phyloP scores from a whole-genome alignment of 2,329 filamentous ascomycete species.

The Colletotrichum coccodes region DNA sequence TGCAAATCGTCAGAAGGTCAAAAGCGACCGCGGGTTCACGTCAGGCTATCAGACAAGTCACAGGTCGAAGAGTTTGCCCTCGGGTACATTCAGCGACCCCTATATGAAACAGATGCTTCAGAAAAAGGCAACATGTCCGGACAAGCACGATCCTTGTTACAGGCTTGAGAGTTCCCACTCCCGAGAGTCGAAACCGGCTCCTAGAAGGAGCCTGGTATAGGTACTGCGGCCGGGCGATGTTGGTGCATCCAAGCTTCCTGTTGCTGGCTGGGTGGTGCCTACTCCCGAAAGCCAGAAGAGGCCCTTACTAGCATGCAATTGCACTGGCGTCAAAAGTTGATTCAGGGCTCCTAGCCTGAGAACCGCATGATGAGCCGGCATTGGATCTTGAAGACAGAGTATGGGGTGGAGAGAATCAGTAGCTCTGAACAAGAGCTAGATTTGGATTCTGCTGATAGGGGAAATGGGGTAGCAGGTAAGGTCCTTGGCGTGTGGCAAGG shows the following conservation, averaged over 20 bases:
- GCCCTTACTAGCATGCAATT: too few species aligned
- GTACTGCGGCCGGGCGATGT: too few species aligned
- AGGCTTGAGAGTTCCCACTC: neutral
- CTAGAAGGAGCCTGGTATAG: neutral
- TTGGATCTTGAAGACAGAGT: neutral
- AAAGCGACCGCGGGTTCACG: too few species aligned
- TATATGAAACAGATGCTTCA: neutral
- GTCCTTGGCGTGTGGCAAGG: neutral
- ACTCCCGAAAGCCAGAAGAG: too few species aligned
- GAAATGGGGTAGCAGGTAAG: neutral
- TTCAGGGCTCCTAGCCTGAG: neutral
- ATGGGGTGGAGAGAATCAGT: neutral
- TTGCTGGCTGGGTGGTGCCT: too few species aligned
- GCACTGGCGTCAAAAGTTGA: neutral
- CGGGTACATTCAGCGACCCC: too few species aligned
- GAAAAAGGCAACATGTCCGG: neutral
- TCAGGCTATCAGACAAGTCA: too few species aligned
- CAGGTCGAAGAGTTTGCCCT: too few species aligned
- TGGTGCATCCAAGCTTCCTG: too few species aligned
- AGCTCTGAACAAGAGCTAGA: neutral
- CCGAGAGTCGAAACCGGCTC: neutral
- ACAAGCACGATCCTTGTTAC: neutral
- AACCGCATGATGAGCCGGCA: neutral
- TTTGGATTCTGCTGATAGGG: neutral
- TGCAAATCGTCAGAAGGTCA: too few species aligned